phyloP scores from a whole-genome alignment of 1,139 yeast species.

The Kodamaea suecica region DNA sequence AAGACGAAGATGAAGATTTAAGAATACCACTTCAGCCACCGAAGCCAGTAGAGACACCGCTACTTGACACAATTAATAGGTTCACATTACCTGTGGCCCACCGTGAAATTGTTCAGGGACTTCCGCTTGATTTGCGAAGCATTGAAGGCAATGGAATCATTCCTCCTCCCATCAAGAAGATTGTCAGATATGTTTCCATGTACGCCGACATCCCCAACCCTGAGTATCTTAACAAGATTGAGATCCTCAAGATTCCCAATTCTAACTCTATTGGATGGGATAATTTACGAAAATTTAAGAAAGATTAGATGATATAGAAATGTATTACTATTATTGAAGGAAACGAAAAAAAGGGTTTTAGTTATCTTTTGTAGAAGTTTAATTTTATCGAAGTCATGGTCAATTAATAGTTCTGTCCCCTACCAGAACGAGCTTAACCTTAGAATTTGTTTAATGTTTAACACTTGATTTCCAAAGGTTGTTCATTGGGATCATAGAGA shows the following conservation, averaged over 20 bases:
- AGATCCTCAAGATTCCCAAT: slow-evolving; percentile 44
- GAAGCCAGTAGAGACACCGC: slow-evolving; percentile 19
- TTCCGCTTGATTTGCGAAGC: slow-evolving; percentile 37
- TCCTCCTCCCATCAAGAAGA: slow-evolving; percentile 30
- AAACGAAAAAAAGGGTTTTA: too few species aligned
- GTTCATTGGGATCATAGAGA: too few species aligned
- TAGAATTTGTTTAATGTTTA: too few species aligned
- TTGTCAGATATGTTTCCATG: slow-evolving; percentile 33
- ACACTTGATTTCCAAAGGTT: too few species aligned
- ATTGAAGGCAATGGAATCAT: slow-evolving; percentile 16
- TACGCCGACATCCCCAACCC: slow-evolving; percentile 35
- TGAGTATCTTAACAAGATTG: slow-evolving; percentile 36
- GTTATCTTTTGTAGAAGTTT: too few species aligned
- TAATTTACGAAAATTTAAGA: slow-evolving; percentile 36
- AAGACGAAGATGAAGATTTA: slow-evolving; percentile 11
- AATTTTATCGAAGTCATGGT: too few species aligned
- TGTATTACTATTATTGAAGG: too few species aligned
- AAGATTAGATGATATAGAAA: too few species aligned
- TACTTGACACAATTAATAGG: slow-evolving; percentile 20
- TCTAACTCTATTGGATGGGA: slow-evolving; percentile 49
- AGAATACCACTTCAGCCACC: slow-evolving; percentile 21
- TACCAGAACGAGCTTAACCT: too few species aligned
- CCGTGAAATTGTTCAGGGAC: slow-evolving; percentile 29
- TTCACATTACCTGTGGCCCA: slow-evolving; percentile 37
- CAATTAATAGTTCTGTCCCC: too few species aligned